Evolutionary conservation across 73 alveolate species (phyloP), one percentile per base, ranked within the genome.

Genomic region (Paramecium bursaria): DNA sequence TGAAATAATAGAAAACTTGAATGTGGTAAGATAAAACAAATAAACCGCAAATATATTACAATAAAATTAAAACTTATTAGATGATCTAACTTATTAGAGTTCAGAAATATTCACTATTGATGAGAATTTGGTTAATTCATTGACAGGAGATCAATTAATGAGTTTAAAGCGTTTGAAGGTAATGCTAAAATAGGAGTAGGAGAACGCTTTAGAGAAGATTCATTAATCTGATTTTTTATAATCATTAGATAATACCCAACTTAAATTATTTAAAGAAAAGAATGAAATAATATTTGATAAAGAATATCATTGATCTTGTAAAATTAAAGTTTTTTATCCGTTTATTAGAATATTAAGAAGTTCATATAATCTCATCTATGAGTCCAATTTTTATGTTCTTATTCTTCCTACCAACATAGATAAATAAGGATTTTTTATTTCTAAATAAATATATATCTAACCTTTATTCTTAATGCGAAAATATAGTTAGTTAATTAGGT

Each of bases 311-410:
- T 39, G 13, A 47, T 57, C 76, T 57, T 57, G 33, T 57, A 67
- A 67, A 67, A 67, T 42, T 29, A 67, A 42, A n/a, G 55, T 42
- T 42, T 67, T 35, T 67, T 67, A 39, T 7, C 82, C 82, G 44
- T 67, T 35, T 2, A 67, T 14, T 15, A 67, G 25, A 2, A 67
- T 35, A 14, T 67, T 67, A 14, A 67, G 55, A 39, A 67, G 21
- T 42, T 67, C 82, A 11, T 39, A 67, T 3, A 67, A 15, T 67
- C 82, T 67, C 50, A 67, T 67, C 11, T 67, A 53, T 1, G 50
- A 19, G 44, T 67, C 82, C 35, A 67, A 42, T 14, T 67, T 67
- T 67, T 67, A 19, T n/a, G 82, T 67, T 42, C 44, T 67, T 3
- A 67, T 67, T 14, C 19, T 47, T 15, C 82, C 82, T 3, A 67